These are phyloP conservation scores for Serendipita indica DNA, from an alignment of 768 basidiomycete genomes.

Conservation along the genomic window DNA sequence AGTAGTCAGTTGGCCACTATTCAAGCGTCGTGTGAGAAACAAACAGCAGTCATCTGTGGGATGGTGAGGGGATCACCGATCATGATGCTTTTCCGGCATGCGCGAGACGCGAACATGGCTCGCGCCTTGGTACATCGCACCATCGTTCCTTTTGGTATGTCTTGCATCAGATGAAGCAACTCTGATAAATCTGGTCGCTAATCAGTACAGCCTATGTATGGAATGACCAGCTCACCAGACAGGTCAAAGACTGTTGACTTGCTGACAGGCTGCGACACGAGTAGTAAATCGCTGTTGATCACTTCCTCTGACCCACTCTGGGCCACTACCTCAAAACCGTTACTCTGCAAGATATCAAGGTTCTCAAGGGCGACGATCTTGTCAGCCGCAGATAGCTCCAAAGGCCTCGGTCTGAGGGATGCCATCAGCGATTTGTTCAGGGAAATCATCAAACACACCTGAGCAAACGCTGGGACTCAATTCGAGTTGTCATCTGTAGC, in stretches of 20 bases:
- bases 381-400: conserved; percentile 81
- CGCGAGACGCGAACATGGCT: conserved; percentile 91
- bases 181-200: conserved; percentile 71
- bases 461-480: conserved; percentile 74
- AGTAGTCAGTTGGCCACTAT: background rate
- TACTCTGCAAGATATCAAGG: conserved; percentile 60
- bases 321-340: conserved; percentile 75
- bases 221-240: conserved; percentile 41
- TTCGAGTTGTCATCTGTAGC: conserved; percentile 76
- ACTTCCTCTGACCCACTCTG: conserved; percentile 30
- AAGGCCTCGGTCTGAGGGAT: conserved; percentile 45
- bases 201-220: background rate
- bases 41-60: conserved; percentile 54
- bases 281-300: conserved; percentile 34
- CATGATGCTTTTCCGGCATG: conserved; percentile 95
- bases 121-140: conserved; percentile 87
- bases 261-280: conserved; percentile 79
- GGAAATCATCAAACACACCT: conserved; percentile 33
- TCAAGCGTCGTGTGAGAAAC: background rate
- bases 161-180: conserved; percentile 70
- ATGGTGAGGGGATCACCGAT: conserved; percentile 69
- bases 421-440: background rate
- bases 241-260: conserved; percentile 81
- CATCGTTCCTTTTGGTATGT: conserved; percentile 63
- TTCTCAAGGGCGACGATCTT: conserved; percentile 82